These are phyloP conservation scores for Rhynchosporium secalis DNA, from an alignment of 2,329 filamentous ascomycete genomes.

Conservation along the genomic window DNA sequence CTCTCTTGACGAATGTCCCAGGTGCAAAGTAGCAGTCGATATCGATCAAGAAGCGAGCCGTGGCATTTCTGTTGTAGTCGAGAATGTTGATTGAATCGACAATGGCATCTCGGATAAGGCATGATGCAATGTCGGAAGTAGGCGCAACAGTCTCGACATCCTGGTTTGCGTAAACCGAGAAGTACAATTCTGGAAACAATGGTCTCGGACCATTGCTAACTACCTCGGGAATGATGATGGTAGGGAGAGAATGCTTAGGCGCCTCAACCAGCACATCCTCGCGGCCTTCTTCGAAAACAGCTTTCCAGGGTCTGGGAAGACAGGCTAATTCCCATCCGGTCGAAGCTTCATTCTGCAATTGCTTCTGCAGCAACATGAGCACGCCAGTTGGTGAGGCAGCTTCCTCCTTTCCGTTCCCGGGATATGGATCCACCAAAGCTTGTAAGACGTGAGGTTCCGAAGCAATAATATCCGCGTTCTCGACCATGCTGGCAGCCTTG, in stretches of 20 bases:
- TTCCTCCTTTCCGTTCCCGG: conserved; percentile 61
- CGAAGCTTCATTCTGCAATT: conserved; percentile 75
- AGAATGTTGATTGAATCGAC: conserved; percentile 92
- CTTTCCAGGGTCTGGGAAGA: conserved; percentile 67
- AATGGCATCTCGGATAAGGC: conserved; percentile 80
- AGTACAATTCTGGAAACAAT: conserved; percentile 89
- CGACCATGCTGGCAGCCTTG: conserved; percentile 76
- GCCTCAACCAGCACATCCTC: conserved; percentile 59
- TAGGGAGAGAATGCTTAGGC: conserved; percentile 75
- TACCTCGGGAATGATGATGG: conserved; percentile 71
- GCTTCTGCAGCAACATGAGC: conserved; percentile 80
- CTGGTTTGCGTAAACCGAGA: conserved; percentile 87
- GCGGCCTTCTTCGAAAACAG: conserved; percentile 61
- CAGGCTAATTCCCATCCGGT: conserved; percentile 74
- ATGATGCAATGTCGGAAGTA: conserved; percentile 73
- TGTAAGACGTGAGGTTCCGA: conserved; percentile 85
- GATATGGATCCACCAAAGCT: conserved; percentile 82
- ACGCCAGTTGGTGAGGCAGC: conserved; percentile 67
- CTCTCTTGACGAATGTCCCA: conserved; percentile 88
- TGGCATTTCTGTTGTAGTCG: conserved; percentile 85
- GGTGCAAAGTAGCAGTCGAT: conserved; percentile 92
- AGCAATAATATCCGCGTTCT: conserved; percentile 94
- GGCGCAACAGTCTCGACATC: conserved; percentile 87
- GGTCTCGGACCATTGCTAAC: conserved; percentile 73
- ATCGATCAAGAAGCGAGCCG: conserved; percentile 88